These are phyloP conservation scores for Draba incana DNA, from an alignment of 345 rosid species.

Conservation along the genomic window DNA sequence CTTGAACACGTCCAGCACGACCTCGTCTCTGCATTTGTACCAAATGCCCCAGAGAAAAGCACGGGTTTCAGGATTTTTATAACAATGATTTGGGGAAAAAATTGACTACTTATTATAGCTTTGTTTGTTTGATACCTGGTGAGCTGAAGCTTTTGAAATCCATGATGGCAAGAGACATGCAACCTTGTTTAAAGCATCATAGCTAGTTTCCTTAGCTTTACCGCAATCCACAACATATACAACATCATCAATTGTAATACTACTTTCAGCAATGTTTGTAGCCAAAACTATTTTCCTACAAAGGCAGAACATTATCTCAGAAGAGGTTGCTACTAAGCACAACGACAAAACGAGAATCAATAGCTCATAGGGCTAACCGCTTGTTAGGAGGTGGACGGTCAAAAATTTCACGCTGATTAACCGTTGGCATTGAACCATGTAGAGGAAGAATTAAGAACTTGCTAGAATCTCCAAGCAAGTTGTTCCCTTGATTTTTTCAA, in stretches of 20 bases:
- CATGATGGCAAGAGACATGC: constrained; percentile 94
- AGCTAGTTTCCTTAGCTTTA: constrained; percentile 96
- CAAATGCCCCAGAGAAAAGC: constrained; percentile 27
- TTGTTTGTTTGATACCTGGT: constrained; percentile 61
- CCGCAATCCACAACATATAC: constrained; percentile 96
- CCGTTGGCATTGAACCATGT: constrained; percentile 95
- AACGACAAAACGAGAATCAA: constrained; percentile 19
- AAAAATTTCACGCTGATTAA: constrained; percentile 89
- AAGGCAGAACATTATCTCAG: constrained; percentile 5
- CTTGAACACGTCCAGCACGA: constrained; percentile 98
- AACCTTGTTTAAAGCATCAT: constrained; percentile 95
- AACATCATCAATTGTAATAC: constrained; percentile 96
- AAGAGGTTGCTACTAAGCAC: background rate
- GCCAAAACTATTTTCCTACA: constrained; percentile 93
- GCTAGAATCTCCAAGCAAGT: constrained; percentile 73
- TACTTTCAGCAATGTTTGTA: constrained; percentile 97
- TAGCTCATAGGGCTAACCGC: constrained; percentile 49
- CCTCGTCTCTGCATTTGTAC: constrained; percentile 72
- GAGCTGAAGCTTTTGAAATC: constrained; percentile 97
- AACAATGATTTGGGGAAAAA: background rate
- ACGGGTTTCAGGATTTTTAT: background rate
- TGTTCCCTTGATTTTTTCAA: constrained; percentile 73
- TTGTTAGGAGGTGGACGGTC: constrained; percentile 75
- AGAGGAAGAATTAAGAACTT: constrained; percentile 83
- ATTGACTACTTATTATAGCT: background rate